Evolutionary conservation across 1,139 yeast genomes (phyloP).

Genomic region (Kluyveromyces marxianus): DNA sequence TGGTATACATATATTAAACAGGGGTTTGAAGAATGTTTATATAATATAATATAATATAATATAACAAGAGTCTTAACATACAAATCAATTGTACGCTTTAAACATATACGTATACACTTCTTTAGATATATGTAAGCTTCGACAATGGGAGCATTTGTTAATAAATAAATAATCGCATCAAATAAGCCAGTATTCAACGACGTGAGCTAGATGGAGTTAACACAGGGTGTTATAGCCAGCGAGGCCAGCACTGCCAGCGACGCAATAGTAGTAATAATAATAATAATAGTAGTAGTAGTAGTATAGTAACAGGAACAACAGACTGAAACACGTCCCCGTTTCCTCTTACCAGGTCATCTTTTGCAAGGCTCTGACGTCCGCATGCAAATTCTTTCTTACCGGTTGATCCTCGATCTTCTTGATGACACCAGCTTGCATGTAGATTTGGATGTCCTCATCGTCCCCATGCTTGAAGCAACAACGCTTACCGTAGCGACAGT

Average conservation of each 20-base stretch:
- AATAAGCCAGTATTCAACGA: constrained; percentile 2
- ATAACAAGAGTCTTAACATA: no score
- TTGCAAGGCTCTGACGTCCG: constrained; percentile 25
- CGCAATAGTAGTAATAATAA: no score
- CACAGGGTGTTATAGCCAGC: no score
- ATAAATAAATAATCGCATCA: neutral
- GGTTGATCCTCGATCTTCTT: constrained; percentile 5
- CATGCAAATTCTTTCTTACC: constrained; percentile 21
- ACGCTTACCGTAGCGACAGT: constrained; percentile 83
- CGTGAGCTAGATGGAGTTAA: no score
- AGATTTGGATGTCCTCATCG: constrained; percentile 27
- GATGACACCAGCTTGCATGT: constrained; percentile 22
- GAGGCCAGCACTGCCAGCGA: neutral
- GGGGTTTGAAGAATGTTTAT: no score
- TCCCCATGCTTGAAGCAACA: constrained; percentile 84
- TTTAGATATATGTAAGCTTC: no score
- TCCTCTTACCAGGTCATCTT: constrained; percentile 30
- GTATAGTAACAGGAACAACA: neutral
- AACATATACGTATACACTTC: no score
- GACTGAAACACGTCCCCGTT: no score
- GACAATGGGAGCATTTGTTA: neutral
- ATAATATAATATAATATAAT: no score
- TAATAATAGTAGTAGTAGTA: no score
- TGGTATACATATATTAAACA: no score
- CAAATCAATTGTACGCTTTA: no score